phyloP scores from a whole-genome alignment of 495 filamentous ascomycete species.

The Talaromyces ruber region DNA sequence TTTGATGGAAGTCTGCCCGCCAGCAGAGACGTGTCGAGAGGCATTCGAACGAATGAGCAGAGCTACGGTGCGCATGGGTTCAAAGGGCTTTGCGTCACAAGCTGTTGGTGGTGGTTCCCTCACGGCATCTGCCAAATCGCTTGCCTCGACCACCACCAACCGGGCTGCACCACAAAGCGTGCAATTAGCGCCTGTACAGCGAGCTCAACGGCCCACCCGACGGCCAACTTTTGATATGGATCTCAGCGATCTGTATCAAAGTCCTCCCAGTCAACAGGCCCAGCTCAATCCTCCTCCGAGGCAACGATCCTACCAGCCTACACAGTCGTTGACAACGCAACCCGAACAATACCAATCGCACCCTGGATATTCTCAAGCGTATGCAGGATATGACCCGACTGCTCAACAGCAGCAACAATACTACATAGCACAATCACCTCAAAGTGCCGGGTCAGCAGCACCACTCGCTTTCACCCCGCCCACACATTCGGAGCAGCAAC shows the following conservation, averaged over 20 bases:
- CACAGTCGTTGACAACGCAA: slow-evolving; percentile 11
- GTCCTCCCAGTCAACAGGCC: slow-evolving; percentile 2
- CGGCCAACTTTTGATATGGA: slow-evolving; percentile 59
- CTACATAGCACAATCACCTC: slow-evolving; percentile 32
- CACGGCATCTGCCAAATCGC: slow-evolving; percentile 1
- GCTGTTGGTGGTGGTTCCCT: slow-evolving; percentile 15
- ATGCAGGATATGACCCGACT: slow-evolving; percentile 28
- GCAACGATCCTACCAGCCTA: slow-evolving; percentile 1
- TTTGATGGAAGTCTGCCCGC: slow-evolving; percentile 69
- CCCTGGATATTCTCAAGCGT: slow-evolving; percentile 18
- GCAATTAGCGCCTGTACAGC: not conserved
- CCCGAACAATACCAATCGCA: slow-evolving; percentile 17
- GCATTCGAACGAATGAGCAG: slow-evolving; percentile 94
- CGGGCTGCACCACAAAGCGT: not conserved
- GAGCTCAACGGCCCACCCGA: slow-evolving; percentile 13
- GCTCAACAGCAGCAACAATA: slow-evolving; percentile 23
- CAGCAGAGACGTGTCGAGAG: slow-evolving; percentile 79
- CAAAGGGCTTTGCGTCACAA: slow-evolving; percentile 65
- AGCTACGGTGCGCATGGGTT: slow-evolving; percentile 78
- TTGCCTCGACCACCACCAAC: not conserved
- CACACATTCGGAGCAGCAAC: slow-evolving; percentile 2
- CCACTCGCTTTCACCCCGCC: slow-evolving; percentile 6
- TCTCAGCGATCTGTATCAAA: slow-evolving; percentile 45
- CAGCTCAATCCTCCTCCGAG: not conserved
- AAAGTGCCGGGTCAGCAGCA: slow-evolving; percentile 27